A percentile compares a stretch with the other conserved stretches of the same genome.
Conservation (phyloP, 495 filamentous ascomycete species). For the Pseudotulostoma volvatum region DNA sequence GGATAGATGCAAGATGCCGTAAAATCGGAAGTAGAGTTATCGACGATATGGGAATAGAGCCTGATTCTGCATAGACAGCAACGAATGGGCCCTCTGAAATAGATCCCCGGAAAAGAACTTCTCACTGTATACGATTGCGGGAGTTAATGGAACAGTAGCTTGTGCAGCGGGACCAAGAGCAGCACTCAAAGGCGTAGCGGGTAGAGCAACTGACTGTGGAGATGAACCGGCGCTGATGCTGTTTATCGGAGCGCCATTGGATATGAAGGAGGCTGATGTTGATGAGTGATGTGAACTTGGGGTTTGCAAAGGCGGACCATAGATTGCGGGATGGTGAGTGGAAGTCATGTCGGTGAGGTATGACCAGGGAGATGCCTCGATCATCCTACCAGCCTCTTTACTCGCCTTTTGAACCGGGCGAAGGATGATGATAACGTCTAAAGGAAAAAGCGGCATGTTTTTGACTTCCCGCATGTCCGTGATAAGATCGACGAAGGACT, state of each 20-base stretch:
- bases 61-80: slow-evolving; percentile 42
- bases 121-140: slow-evolving; percentile 48
- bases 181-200: slow-evolving; percentile 61
- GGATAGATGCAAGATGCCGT: no score
- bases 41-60: slow-evolving; percentile 25
- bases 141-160: slow-evolving; percentile 71
- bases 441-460: slow-evolving; percentile 44
- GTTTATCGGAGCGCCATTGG: slow-evolving; percentile 13
- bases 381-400: slow-evolving; percentile 56
- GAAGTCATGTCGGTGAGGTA: slow-evolving; percentile 29
- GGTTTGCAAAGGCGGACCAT: slow-evolving; percentile 24
- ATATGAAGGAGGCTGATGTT: slow-evolving; percentile 13
- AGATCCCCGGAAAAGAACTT: slow-evolving; percentile 52
- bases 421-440: slow-evolving; percentile 52
- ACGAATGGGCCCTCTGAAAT: slow-evolving; percentile 56
- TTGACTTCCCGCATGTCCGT: slow-evolving; percentile 52
- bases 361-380: slow-evolving; percentile 65
- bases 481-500: slow-evolving; percentile 59
- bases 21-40: no score
- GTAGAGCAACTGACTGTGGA: slow-evolving; percentile 29
- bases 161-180: slow-evolving; percentile 78
- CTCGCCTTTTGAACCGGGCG: slow-evolving; percentile 60
- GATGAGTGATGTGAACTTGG: slow-evolving; percentile 20
- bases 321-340: slow-evolving; percentile 14
- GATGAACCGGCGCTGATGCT: slow-evolving; percentile 18